Evolutionary conservation across 345 rosid species (phyloP).

Genomic region (Corchorus capsularis): DNA sequence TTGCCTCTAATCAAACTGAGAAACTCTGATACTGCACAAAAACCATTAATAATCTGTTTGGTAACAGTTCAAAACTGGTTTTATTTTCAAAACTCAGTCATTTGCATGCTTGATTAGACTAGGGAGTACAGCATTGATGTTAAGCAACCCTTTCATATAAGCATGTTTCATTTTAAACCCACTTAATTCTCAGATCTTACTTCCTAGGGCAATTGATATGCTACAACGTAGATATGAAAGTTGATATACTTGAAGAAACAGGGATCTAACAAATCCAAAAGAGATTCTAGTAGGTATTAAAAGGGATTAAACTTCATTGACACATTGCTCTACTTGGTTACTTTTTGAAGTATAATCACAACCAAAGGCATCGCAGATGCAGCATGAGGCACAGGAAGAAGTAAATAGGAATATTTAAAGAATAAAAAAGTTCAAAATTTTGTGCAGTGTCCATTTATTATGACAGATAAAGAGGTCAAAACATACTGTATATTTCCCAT

Average conservation of each 20-base stretch:
- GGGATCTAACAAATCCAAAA: not conserved
- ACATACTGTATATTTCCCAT: not conserved
- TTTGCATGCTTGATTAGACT: not conserved
- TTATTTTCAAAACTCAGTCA: not conserved
- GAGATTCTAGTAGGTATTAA: not conserved
- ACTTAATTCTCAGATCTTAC: not conserved
- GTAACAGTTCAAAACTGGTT: not conserved
- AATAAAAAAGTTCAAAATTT: not conserved
- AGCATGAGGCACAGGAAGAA: not conserved
- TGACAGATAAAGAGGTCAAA: not conserved
- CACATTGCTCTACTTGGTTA: not conserved
- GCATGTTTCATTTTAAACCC: not conserved
- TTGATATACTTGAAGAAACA: slow-evolving; percentile 7
- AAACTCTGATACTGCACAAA: not conserved
- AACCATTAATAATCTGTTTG: not conserved
- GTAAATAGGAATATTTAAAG: not conserved
- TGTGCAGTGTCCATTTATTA: not conserved
- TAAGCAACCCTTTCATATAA: not conserved
- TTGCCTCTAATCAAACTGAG: too few relatives aligned
- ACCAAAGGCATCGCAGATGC: not conserved
- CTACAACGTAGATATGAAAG: not conserved
- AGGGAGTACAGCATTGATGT: not conserved
- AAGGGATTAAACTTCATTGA: not conserved
- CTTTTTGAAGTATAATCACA: too few relatives aligned
- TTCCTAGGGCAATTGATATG: not conserved